These are phyloP conservation scores for Persicaria maculosa DNA, from an alignment of 148 eudicot genomes.

Conservation along the genomic window DNA sequence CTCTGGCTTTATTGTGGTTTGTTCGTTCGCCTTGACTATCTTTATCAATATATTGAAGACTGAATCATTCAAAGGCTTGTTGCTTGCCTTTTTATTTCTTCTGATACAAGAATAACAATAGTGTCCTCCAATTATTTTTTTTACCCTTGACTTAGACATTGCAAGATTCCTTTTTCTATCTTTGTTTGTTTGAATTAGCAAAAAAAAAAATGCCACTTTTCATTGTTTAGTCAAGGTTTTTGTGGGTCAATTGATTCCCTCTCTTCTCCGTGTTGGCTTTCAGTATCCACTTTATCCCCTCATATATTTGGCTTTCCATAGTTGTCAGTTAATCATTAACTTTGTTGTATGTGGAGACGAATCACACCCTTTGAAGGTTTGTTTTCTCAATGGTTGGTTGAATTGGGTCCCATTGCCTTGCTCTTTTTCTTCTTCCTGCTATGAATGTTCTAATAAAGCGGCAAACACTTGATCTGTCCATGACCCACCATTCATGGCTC, in stretches of 20 bases:
- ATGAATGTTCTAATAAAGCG: conserved; percentile 7
- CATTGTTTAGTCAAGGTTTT: not conserved
- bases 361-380: conserved; percentile 10
- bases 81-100: not conserved
- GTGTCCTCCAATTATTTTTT: not conserved
- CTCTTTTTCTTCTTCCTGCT: conserved; percentile 2
- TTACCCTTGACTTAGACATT: not conserved
- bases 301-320: not conserved
- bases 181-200: not conserved
- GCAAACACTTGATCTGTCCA: conserved; percentile 11
- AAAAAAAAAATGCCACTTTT: too few species aligned
- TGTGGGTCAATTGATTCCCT: not conserved
- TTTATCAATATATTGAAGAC: not conserved
- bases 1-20: not conserved
- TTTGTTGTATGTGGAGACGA: conserved; percentile 10
- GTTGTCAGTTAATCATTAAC: conserved; percentile 12
- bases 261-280: conserved; percentile 6
- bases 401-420: conserved; percentile 11
- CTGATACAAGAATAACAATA: not conserved
- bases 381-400: conserved; percentile 12
- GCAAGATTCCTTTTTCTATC: not conserved
- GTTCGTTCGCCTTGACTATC: not conserved
- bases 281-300: conserved; percentile 6
- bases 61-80: not conserved
- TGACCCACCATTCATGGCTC: conserved; percentile 4